phyloP scores from a whole-genome alignment of 1,284 basidiomycete species.

The Cryptococcus sp. region DNA sequence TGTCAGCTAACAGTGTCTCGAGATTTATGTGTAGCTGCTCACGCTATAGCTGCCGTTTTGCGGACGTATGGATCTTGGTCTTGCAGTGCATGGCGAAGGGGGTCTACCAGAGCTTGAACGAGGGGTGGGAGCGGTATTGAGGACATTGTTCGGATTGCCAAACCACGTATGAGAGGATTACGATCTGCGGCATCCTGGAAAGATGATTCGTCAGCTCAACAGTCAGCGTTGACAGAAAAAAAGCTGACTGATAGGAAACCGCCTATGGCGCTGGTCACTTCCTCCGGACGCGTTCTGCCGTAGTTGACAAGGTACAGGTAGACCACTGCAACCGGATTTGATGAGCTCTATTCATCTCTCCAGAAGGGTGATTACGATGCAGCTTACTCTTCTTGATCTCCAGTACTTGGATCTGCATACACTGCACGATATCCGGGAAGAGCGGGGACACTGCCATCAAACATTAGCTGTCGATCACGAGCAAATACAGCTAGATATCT shows the following conservation, averaged over 20 bases:
- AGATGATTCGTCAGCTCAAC: constrained; percentile 1
- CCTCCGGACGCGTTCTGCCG: constrained; percentile 92
- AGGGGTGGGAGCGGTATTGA: constrained; percentile 95
- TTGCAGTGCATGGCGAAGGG: constrained; percentile 83
- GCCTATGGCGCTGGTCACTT: constrained; percentile 93
- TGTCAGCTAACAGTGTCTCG: constrained; percentile 6
- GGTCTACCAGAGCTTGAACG: constrained; percentile 93
- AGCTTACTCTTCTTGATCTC: constrained; percentile 97
- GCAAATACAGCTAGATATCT: constrained; percentile 78
- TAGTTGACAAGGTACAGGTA: constrained; percentile 99
- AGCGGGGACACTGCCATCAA: constrained; percentile 81
- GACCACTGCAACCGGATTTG: constrained; percentile 65
- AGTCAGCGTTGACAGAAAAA: background rate
- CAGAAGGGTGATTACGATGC: constrained; percentile 5
- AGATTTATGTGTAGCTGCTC: constrained; percentile 10
- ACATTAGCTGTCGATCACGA: background rate
- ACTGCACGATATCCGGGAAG: constrained; percentile 96
- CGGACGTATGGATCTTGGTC: constrained; percentile 97
- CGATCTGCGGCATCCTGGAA: constrained; percentile 84
- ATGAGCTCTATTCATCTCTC: background rate
- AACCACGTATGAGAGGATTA: constrained; percentile 91
- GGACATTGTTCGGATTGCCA: constrained; percentile 97
- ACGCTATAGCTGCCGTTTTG: constrained; percentile 88
- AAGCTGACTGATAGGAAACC: constrained; percentile 76
- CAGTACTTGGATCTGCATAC: constrained; percentile 73